phyloP scores from a whole-genome alignment of 2,329 filamentous ascomycete species.

The Arthrobotrys musiformis region DNA sequence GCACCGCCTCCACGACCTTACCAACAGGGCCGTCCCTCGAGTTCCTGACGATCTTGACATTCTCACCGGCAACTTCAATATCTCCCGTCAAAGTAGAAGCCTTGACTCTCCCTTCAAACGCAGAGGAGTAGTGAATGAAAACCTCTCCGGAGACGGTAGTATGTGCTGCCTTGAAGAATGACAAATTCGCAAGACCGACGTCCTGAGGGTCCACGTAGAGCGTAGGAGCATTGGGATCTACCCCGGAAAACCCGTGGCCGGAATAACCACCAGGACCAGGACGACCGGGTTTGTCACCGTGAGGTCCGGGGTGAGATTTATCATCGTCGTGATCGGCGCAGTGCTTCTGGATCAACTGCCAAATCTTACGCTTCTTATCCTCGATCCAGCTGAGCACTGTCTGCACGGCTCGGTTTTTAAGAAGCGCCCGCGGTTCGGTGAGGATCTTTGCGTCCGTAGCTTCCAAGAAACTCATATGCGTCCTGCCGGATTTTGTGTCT shows the following conservation, averaged over 20 bases:
- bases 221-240: slow-evolving; percentile 8
- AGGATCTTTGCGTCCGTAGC: slow-evolving; percentile 47
- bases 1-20: slow-evolving; percentile 43
- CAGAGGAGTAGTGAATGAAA: slow-evolving; percentile 39
- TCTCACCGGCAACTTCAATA: slow-evolving; percentile 35
- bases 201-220: slow-evolving; percentile 40
- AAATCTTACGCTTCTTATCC: slow-evolving; percentile 26
- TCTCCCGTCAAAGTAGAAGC: slow-evolving; percentile 31
- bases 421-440: slow-evolving; percentile 45
- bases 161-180: slow-evolving; percentile 43
- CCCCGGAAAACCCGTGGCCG: slow-evolving; percentile 17
- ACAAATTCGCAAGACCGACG: slow-evolving; percentile 21
- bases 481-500: slow-evolving; percentile 41
- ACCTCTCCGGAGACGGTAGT: slow-evolving; percentile 34
- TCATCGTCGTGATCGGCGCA: slow-evolving; percentile 13
- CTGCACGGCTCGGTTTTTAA: slow-evolving; percentile 36
- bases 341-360: slow-evolving; percentile 44
- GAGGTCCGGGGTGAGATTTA: not conserved
- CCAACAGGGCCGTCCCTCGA: slow-evolving; percentile 45
- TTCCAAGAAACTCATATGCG: slow-evolving; percentile 40
- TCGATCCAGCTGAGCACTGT: slow-evolving; percentile 45
- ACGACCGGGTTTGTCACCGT: slow-evolving; percentile 9
- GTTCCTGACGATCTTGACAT: slow-evolving; percentile 24
- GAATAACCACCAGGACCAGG: slow-evolving; percentile 2
- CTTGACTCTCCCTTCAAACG: slow-evolving; percentile 35